phyloP scores from a whole-genome alignment of 805 yeast species.

The Ogataea minuta region DNA sequence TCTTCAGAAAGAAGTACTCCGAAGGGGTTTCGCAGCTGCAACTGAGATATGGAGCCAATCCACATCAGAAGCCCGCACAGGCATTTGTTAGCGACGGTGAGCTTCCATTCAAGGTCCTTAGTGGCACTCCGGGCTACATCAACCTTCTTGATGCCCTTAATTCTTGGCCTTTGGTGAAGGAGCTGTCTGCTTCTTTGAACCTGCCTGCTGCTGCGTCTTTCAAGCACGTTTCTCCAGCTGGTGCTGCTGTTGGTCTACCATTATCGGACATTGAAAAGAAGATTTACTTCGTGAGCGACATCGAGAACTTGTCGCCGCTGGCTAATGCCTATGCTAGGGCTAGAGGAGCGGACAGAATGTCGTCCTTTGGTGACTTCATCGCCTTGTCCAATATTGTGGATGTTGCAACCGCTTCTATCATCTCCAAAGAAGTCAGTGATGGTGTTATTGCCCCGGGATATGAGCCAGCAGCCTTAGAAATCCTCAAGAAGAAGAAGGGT shows the following conservation, averaged over 20 bases:
- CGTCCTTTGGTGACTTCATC: slow-evolving; percentile 97
- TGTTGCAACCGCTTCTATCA: slow-evolving; percentile 92
- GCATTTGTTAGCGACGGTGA: slow-evolving; percentile 85
- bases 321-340: slow-evolving; percentile 99
- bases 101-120: slow-evolving; percentile 88
- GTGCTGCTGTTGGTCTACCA: slow-evolving; percentile 97
- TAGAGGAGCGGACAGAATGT: slow-evolving; percentile 99
- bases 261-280: slow-evolving; percentile 88
- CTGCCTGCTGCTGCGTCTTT: slow-evolving; percentile 99
- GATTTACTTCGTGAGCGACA: slow-evolving; percentile 91
- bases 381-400: slow-evolving; percentile 97
- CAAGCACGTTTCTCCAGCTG: slow-evolving; percentile 99
- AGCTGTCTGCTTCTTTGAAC: slow-evolving; percentile 87
- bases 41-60: slow-evolving; percentile 97
- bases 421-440: slow-evolving; percentile 95
- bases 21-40: slow-evolving; percentile 89
- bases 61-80: slow-evolving; percentile 99
- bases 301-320: slow-evolving; percentile 91
- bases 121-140: slow-evolving; percentile 97
- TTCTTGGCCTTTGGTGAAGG: slow-evolving; percentile 98
- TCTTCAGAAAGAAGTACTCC: slow-evolving; percentile 94
- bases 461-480: slow-evolving; percentile 85
- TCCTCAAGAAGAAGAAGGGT: slow-evolving; percentile 88
- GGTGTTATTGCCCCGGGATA: slow-evolving; percentile 99
- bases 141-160: slow-evolving; percentile 94